Conservation (phyloP, 805 yeast species). For the Candida insectorum region DNA sequence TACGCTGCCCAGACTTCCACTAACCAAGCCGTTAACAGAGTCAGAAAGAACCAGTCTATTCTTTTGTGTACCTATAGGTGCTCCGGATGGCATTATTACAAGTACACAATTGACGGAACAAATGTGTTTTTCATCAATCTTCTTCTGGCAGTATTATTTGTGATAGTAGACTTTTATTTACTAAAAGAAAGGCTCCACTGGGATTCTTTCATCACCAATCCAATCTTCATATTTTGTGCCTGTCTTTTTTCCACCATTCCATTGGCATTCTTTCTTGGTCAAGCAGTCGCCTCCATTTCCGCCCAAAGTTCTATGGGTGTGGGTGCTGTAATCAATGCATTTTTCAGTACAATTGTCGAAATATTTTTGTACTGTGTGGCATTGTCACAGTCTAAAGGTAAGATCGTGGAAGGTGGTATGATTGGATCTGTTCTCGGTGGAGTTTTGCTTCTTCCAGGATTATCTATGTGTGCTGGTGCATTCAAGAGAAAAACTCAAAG, state of each 20-base stretch:
- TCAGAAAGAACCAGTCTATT: slow-evolving; percentile 53
- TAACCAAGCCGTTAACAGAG: slow-evolving; percentile 17
- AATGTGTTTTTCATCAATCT: slow-evolving; percentile 88
- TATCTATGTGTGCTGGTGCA: slow-evolving; percentile 98
- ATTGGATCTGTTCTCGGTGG: slow-evolving; percentile 93
- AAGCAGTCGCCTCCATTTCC: slow-evolving; percentile 98
- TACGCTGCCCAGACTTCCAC: slow-evolving; percentile 24
- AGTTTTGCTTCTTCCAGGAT: slow-evolving; percentile 84
- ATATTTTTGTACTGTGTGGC: slow-evolving; percentile 92
- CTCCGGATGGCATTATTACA: slow-evolving; percentile 89
- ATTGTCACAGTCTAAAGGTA: slow-evolving; percentile 76
- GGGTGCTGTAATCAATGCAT: slow-evolving; percentile 97
- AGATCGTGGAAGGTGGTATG: slow-evolving; percentile 91
- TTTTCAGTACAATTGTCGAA: slow-evolving; percentile 94
- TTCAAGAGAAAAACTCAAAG: slow-evolving; percentile 87
- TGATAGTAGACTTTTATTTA: slow-evolving; percentile 72
- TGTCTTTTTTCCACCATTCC: slow-evolving; percentile 87
- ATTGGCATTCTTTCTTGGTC: slow-evolving; percentile 94
- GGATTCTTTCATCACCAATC: slow-evolving; percentile 50
- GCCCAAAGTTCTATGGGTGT: slow-evolving; percentile 99
- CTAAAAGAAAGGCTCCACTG: slow-evolving; percentile 43
- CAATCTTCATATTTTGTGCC: slow-evolving; percentile 64
- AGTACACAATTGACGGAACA: slow-evolving; percentile 94
- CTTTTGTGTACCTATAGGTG: slow-evolving; percentile 89
- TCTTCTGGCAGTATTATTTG: slow-evolving; percentile 73